phyloP scores from a whole-genome alignment of 202 grass and related monocot genomes.

The Miscanthus sacchariflorus region DNA sequence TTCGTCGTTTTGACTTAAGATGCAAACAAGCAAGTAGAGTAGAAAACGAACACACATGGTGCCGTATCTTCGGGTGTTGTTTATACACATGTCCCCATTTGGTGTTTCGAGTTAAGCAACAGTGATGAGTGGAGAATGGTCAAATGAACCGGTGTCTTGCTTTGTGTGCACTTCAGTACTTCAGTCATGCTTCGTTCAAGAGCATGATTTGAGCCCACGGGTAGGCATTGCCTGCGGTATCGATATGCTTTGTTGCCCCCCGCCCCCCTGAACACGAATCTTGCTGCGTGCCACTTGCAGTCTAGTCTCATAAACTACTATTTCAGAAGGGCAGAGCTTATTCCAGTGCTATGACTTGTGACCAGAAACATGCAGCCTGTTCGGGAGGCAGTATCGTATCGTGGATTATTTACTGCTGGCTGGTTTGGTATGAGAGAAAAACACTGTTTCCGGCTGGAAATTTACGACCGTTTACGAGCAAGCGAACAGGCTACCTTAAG shows the following conservation, averaged over 20 bases:
- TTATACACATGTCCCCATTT: not conserved
- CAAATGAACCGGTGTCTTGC: not conserved
- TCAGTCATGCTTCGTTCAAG: not conserved
- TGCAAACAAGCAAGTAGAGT: not conserved
- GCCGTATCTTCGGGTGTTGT: not conserved
- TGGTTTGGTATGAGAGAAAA: no score
- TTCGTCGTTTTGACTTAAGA: not conserved
- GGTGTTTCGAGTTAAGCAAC: not conserved
- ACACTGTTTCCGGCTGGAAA: no score
- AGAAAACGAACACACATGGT: not conserved
- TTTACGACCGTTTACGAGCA: no score
- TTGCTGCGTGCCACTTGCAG: not conserved
- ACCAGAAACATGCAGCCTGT: no score
- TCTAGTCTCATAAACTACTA: not conserved
- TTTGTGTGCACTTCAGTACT: not conserved
- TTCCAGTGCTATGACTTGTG: not conserved
- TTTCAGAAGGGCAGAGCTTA: not conserved
- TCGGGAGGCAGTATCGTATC: no score
- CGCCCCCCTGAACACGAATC: not conserved
- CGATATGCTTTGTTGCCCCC: not conserved
- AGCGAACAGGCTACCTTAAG: no score
- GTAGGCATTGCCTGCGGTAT: not conserved
- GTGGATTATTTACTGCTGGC: no score
- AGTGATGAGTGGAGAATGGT: not conserved
- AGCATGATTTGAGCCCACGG: not conserved